Conservation (phyloP, 805 yeast genomes). For the Middelhovenomyces tepae region DNA sequence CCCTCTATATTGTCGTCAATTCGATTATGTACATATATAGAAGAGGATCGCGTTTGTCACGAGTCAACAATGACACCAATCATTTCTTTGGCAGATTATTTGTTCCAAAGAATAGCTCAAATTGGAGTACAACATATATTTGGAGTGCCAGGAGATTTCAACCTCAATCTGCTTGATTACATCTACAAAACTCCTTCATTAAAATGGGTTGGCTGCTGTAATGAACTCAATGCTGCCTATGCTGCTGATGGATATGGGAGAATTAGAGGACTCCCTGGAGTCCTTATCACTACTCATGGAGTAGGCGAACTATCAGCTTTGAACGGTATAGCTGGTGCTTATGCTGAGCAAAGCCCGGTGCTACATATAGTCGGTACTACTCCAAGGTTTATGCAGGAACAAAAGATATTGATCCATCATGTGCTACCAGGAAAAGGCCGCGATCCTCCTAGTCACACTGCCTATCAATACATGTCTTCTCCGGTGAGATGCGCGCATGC, state of each 20-base stretch:
- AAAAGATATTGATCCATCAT: constrained; percentile 31
- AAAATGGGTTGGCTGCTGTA: constrained; percentile 77
- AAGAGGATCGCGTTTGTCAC: too few species aligned
- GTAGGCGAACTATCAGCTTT: constrained; percentile 84
- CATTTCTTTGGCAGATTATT: constrained; percentile 23
- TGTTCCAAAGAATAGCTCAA: constrained; percentile 27
- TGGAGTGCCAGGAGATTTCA: constrained; percentile 41
- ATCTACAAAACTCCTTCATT: constrained; percentile 40
- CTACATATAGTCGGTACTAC: constrained; percentile 83
- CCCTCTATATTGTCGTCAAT: too few species aligned
- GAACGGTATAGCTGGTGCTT: constrained; percentile 76
- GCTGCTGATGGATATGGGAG: constrained; percentile 87
- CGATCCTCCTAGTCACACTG: constrained; percentile 52
- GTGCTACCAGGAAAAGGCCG: constrained; percentile 26
- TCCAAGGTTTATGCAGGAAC: constrained; percentile 30
- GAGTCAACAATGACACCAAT: too few species aligned
- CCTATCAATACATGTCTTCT: constrained; percentile 55
- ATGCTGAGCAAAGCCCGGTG: constrained; percentile 71
- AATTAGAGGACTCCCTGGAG: constrained; percentile 54
- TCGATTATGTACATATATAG: too few species aligned
- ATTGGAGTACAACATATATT: constrained; percentile 29
- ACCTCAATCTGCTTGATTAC: constrained; percentile 33
- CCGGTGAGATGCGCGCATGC: constrained; percentile 50
- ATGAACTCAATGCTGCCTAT: constrained; percentile 84
- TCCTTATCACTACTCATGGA: constrained; percentile 66